phyloP scores from a whole-genome alignment of 495 filamentous ascomycete genomes.

The Talaromyces trachyspermus region DNA sequence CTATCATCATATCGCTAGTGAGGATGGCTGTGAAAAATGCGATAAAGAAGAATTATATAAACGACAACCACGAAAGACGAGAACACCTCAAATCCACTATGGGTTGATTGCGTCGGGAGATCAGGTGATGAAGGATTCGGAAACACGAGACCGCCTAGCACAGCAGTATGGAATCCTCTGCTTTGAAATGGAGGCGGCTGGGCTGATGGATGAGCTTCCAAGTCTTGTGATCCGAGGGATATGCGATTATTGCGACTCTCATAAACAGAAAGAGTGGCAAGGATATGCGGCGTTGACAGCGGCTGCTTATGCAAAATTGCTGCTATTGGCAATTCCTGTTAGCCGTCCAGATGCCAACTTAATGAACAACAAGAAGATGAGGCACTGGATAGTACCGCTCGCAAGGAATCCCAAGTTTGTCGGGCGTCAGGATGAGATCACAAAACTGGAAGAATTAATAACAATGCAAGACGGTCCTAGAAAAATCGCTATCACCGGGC shows the following conservation, averaged over 20 bases:
- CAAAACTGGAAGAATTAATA: constrained; percentile 13
- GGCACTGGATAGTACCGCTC: constrained; percentile 22
- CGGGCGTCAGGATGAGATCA: constrained; percentile 16
- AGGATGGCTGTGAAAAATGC: constrained; percentile 13
- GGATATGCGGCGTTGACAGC: too few relatives aligned
- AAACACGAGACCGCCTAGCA: constrained; percentile 17
- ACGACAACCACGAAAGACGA: constrained; percentile 7
- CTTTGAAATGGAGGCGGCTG: too few relatives aligned
- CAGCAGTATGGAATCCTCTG: constrained; percentile 20
- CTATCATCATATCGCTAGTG: constrained; percentile 12
- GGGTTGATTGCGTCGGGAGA: constrained; percentile 20
- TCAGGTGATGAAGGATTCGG: constrained; percentile 21
- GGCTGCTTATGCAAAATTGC: too few relatives aligned
- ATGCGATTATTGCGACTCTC: too few relatives aligned
- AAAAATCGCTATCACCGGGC: constrained; percentile 29
- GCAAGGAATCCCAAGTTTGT: constrained; percentile 22
- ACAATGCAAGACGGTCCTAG: constrained; percentile 4
- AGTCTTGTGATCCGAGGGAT: too few relatives aligned
- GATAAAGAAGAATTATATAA: constrained; percentile 10
- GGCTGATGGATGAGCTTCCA: too few relatives aligned
- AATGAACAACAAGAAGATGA: too few relatives aligned
- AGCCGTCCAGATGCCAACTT: too few relatives aligned
- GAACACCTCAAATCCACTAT: constrained; percentile 13
- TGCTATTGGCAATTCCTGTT: too few relatives aligned
- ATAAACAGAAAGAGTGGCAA: too few relatives aligned